Evolutionary conservation across 495 filamentous ascomycete species (phyloP), one percentile per base, ranked within the genome.

Genomic region (Amniculicola lignicola): DNA sequence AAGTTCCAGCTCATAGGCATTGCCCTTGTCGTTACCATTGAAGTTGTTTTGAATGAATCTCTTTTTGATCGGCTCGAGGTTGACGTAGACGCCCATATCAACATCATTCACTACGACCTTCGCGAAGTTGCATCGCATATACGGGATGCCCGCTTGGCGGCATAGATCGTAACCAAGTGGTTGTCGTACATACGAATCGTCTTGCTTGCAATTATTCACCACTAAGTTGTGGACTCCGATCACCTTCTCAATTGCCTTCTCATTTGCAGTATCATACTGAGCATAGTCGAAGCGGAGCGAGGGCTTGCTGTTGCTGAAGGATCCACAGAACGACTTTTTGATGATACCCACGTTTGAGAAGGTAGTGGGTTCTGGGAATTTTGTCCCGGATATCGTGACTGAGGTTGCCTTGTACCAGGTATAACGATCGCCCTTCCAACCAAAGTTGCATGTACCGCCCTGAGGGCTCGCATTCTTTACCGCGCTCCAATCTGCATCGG

Each of bases 11-110:
- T 53, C 50, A 22, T 53, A 53, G n/a, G 36, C 36, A n/a, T 53
- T 53, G 4, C 50, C 50, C 38, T 53, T 43, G 50, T 36, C 50
- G n/a, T 53, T 53, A 24, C 50, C 50, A 15, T 24, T 28, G 25
- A 53, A 53, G 24, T 31, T 28, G 6, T 43, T 21, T n/a, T 53
- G 22, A 11, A 53, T 4, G 38, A 42, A 43, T 5, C 50, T 10
- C 50, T 53, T 53, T 38, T 53, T 53, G 21, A 53, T 42, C 2
- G 50, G 50, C 38, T 53, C 50, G 6, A 53, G 37, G 38, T 53
- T 53, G n/a, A 53, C 6, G 25, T 28, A 53, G 4, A 53, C 38
- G 24, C 50, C 50, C 50, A 53, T 53, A 29, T 43, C 33, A 11
- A 25, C 29, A 21, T 38, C 37, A 29, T 53, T 53, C 23, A 53